Percentiles rank a stretch among this genome's conserved stretches.
phyloP scores from a whole-genome alignment of 805 yeast genomes.

The Brettanomyces custersianus region DNA sequence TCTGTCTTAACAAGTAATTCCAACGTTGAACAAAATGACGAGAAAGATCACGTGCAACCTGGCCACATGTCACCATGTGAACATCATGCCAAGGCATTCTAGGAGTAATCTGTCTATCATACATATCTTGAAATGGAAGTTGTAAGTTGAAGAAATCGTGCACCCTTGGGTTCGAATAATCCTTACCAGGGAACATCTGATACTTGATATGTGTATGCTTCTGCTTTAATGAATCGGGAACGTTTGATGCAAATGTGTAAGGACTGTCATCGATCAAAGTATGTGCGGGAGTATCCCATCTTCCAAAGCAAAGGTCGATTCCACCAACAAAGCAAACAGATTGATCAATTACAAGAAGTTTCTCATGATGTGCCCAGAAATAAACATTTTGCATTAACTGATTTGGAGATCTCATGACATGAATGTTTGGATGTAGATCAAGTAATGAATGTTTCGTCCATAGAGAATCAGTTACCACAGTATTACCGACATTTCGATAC shows the following conservation, averaged over 20 bases:
- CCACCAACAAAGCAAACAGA: slow-evolving; percentile 92
- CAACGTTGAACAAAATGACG: slow-evolving; percentile 96
- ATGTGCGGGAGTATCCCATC: slow-evolving; percentile 96
- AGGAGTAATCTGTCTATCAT: slow-evolving; percentile 70
- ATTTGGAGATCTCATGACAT: slow-evolving; percentile 89
- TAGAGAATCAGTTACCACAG: slow-evolving; percentile 86
- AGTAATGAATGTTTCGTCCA: slow-evolving; percentile 92
- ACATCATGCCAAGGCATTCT: slow-evolving; percentile 99
- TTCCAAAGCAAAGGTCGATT: slow-evolving; percentile 88
- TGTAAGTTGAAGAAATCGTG: slow-evolving; percentile 77
- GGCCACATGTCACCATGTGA: slow-evolving; percentile 92
- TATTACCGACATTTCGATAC: slow-evolving; percentile 87
- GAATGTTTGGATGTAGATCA: slow-evolving; percentile 76
- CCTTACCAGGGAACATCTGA: slow-evolving; percentile 91
- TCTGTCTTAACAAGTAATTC: slow-evolving; percentile 89
- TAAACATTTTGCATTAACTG: slow-evolving; percentile 87
- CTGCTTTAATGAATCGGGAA: slow-evolving; percentile 6
- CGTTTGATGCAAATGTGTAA: slow-evolving; percentile 22
- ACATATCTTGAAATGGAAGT: slow-evolving; percentile 86
- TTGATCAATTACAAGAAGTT: slow-evolving; percentile 77
- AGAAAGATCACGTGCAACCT: slow-evolving; percentile 84
- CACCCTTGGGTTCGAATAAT: slow-evolving; percentile 91
- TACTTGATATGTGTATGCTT: slow-evolving; percentile 13
- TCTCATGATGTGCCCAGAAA: slow-evolving; percentile 99
- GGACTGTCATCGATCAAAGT: slow-evolving; percentile 66